These are phyloP conservation scores for Solanum phureja DNA, from an alignment of 257 asterid genomes.

Conservation along the genomic window DNA sequence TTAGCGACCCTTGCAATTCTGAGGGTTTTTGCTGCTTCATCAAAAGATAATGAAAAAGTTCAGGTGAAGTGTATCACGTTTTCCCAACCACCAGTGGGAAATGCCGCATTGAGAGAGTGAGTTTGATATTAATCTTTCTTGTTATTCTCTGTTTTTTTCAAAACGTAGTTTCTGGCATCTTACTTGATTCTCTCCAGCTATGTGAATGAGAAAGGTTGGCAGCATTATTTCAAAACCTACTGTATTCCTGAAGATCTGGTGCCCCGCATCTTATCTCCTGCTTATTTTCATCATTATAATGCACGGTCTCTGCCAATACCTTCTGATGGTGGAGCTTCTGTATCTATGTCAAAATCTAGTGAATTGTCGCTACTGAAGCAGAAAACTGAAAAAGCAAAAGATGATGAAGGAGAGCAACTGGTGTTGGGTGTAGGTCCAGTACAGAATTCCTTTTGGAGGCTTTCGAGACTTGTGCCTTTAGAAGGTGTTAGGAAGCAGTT, in stretches of 20 bases:
- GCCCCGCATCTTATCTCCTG: slow-evolving; percentile 98
- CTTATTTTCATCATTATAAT: slow-evolving; percentile 97
- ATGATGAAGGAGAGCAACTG: slow-evolving; percentile 76
- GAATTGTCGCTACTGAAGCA: slow-evolving; percentile 34
- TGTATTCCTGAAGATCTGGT: slow-evolving; percentile 99
- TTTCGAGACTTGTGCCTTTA: slow-evolving; percentile 90
- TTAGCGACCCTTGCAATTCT: slow-evolving; percentile 93
- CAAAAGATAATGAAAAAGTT: slow-evolving; percentile 76
- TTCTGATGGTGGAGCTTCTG: slow-evolving; percentile 35
- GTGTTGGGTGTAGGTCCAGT: slow-evolving; percentile 98
- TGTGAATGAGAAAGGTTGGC: slow-evolving; percentile 91
- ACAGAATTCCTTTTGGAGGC: slow-evolving; percentile 92
- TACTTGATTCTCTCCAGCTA: slow-evolving; percentile 46
- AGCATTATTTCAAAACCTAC: slow-evolving; percentile 73
- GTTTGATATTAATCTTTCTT: slow-evolving; percentile 5
- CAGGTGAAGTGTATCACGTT: slow-evolving; percentile 93
- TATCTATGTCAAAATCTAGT: slow-evolving; percentile 26
- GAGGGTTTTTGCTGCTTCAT: slow-evolving; percentile 74
- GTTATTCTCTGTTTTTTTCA: not conserved
- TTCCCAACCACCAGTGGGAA: slow-evolving; percentile 99
- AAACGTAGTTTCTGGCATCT: not conserved
- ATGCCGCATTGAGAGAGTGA: slow-evolving; percentile 94
- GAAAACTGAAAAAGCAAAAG: slow-evolving; percentile 38
- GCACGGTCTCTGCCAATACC: slow-evolving; percentile 27
- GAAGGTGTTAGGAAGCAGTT: slow-evolving; percentile 74